phyloP scores from a whole-genome alignment of 495 filamentous ascomycete species.

The Talaromyces ruber region DNA sequence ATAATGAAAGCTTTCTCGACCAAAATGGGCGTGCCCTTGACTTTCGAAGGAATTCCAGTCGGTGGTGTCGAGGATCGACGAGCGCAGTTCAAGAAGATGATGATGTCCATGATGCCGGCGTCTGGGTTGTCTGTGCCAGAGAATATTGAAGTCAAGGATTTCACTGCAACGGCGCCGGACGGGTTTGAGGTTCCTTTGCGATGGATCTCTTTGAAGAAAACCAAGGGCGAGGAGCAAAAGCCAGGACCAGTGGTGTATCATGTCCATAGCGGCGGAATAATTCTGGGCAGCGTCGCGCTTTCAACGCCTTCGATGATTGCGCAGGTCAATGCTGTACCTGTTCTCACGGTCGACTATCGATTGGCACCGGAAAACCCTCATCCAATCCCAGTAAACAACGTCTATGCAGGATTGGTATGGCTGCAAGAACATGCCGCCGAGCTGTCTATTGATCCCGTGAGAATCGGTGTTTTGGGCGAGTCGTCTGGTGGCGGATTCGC shows the following conservation, averaged over 20 bases:
- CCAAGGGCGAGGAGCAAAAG: background rate
- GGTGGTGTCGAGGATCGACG: background rate
- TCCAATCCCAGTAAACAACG: constrained; percentile 23
- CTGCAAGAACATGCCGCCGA: constrained; percentile 23
- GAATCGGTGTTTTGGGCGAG: constrained; percentile 53
- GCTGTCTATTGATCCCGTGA: constrained; percentile 42
- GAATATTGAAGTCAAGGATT: background rate
- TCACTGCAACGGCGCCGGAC: background rate
- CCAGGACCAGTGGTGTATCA: background rate
- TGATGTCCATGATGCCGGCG: background rate
- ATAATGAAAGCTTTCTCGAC: background rate
- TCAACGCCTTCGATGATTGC: background rate
- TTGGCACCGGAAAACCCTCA: constrained; percentile 25
- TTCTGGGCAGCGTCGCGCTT: background rate
- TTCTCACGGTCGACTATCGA: constrained; percentile 27
- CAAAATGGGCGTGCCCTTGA: background rate
- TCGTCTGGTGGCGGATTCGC: constrained; percentile 51
- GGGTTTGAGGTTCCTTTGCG: background rate
- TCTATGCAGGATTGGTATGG: constrained; percentile 35
- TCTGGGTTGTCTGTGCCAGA: background rate
- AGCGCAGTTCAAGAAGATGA: background rate
- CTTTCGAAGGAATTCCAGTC: background rate
- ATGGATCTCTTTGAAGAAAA: background rate
- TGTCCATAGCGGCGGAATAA: background rate
- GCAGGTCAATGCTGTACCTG: background rate